These are phyloP conservation scores for Trypanosomatidae sp. DNA, from an alignment of 208 protist genomes.

Conservation along the genomic window DNA sequence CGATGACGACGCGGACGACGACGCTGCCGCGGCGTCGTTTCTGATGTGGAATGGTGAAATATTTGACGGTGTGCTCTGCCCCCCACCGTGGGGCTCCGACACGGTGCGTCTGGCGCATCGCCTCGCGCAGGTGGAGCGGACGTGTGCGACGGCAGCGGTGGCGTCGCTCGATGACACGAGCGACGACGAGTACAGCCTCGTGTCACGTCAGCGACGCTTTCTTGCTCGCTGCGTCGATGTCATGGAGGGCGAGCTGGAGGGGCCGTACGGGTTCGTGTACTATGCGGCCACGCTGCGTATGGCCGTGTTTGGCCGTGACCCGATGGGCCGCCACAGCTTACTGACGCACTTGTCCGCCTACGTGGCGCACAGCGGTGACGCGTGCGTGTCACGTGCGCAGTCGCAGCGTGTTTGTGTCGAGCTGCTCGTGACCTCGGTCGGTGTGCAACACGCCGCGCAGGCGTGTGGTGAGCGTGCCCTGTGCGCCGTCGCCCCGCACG, in stretches of 20 bases:
- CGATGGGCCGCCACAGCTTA: conserved; percentile 77
- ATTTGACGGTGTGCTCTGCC: conserved; percentile 55
- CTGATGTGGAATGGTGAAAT: conserved; percentile 84
- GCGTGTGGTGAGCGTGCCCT: background rate
- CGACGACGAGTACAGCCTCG: background rate
- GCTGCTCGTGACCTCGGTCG: conserved; percentile 59
- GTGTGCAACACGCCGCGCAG: conserved; percentile 20
- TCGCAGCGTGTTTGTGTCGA: conserved; percentile 23
- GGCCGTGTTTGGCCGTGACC: conserved; percentile 81
- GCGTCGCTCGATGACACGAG: background rate
- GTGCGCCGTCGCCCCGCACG: background rate
- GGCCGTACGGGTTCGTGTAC: conserved; percentile 79
- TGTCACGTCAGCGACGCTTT: conserved; percentile 32
- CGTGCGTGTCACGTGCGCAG: background rate
- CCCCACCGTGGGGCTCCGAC: conserved; percentile 51
- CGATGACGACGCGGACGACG: too few species aligned
- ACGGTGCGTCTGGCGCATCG: conserved; percentile 43
- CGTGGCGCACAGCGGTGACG: background rate
- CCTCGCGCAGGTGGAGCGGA: conserved; percentile 46
- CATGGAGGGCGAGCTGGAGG: conserved; percentile 60
- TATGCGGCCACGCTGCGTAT: conserved; percentile 38
- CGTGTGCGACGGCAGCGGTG: conserved; percentile 2
- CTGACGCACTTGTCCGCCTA: conserved; percentile 26
- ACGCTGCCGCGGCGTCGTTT: conserved; percentile 10
- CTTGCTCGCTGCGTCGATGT: conserved; percentile 33